phyloP scores from a whole-genome alignment of 306 rosid genomes.

The Glycine soja region DNA sequence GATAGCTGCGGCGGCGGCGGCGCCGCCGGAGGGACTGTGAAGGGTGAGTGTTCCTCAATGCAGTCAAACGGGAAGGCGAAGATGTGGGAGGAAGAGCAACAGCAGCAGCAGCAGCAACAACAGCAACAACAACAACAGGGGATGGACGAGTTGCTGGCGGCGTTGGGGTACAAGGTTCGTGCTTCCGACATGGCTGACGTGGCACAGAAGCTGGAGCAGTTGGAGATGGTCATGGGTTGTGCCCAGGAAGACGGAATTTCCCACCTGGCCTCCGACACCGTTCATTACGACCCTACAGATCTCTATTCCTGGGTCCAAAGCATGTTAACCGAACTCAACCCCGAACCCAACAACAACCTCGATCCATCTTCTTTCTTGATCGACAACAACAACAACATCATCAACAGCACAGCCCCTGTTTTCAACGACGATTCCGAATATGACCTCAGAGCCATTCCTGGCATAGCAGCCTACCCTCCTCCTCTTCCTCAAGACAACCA shows the following conservation, averaged over 20 bases:
- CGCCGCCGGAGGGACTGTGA: neutral
- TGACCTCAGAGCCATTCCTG: conserved; percentile 85
- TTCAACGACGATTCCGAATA: conserved; percentile 78
- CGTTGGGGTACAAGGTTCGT: conserved; percentile 80
- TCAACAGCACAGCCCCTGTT: conserved; percentile 28
- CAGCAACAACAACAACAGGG: conserved; percentile 36
- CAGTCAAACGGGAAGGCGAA: conserved; percentile 50
- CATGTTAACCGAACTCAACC: conserved; percentile 76
- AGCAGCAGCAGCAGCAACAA: no score
- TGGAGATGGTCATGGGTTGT: conserved; percentile 78
- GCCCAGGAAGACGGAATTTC: conserved; percentile 75
- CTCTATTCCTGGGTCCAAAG: conserved; percentile 81
- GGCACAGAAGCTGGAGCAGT: conserved; percentile 79
- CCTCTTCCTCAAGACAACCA: neutral
- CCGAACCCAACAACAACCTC: conserved; percentile 7
- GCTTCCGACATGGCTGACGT: conserved; percentile 79
- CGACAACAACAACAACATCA: neutral
- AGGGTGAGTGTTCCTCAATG: conserved; percentile 51
- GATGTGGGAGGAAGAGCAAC: conserved; percentile 54
- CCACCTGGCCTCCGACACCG: conserved; percentile 67
- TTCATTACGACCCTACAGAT: conserved; percentile 86
- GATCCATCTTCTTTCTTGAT: conserved; percentile 23
- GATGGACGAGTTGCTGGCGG: conserved; percentile 72
- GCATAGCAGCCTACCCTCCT: conserved; percentile 64
- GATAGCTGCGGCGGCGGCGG: conserved; percentile 1